phyloP scores from a whole-genome alignment of 1,284 basidiomycete species.

The Ceratobasidium sp. region DNA sequence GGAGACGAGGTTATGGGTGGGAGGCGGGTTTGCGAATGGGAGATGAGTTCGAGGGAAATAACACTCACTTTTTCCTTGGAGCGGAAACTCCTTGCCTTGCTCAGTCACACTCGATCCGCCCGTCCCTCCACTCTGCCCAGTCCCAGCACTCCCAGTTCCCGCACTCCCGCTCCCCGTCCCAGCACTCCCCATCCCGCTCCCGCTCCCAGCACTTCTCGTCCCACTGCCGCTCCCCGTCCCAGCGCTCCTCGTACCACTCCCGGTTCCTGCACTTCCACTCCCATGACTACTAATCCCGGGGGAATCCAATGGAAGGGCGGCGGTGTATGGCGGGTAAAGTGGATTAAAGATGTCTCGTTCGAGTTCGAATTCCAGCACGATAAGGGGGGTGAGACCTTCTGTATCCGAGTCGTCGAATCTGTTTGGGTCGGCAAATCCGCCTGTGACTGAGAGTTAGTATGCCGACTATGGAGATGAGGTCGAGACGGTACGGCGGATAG shows the following conservation, averaged over 20 bases:
- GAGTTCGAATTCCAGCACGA: slow-evolving; percentile 85
- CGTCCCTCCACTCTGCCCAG: neutral
- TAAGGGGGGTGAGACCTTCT: slow-evolving; percentile 46
- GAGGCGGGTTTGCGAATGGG: neutral
- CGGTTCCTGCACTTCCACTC: slow-evolving; percentile 1
- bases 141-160: neutral
- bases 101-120: slow-evolving; percentile 15
- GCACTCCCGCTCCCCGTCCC: slow-evolving; percentile 39
- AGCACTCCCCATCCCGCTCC: slow-evolving; percentile 31
- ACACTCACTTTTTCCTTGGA: neutral
- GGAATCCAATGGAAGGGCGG: slow-evolving; percentile 44
- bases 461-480: neutral
- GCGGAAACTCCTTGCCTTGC: neutral
- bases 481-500: neutral
- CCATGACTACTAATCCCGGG: neutral
- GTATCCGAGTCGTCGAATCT: slow-evolving; percentile 10
- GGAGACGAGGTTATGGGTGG: neutral
- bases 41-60: neutral
- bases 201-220: neutral
- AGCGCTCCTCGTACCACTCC: slow-evolving; percentile 4
- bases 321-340: slow-evolving; percentile 58
- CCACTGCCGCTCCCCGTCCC: slow-evolving; percentile 20
- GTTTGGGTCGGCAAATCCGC: slow-evolving; percentile 8
- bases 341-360: slow-evolving; percentile 78
- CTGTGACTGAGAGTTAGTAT: neutral